phyloP scores from a whole-genome alignment of 2,329 filamentous ascomycete species.

The Talaromyces pinophilus region DNA sequence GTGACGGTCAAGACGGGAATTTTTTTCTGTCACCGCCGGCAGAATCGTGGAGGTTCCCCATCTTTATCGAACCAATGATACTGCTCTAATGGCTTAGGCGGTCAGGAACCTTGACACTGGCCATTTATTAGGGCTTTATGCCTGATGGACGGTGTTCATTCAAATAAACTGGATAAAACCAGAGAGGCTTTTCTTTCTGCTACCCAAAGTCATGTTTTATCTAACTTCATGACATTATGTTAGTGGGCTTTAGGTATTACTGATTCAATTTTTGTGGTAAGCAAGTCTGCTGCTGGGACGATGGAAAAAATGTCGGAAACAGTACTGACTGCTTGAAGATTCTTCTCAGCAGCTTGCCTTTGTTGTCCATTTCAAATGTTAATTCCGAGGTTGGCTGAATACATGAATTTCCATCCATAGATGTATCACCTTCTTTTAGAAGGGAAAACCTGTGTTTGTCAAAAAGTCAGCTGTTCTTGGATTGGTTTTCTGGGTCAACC shows the following conservation, averaged over 20 bases:
- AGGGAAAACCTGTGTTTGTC: no score
- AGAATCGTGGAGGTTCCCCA: background rate
- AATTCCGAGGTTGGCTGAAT: background rate
- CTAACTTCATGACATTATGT: background rate
- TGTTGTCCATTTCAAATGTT: background rate
- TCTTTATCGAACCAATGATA: background rate
- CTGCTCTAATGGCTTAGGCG: background rate
- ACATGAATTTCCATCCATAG: no score
- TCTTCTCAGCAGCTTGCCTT: background rate
- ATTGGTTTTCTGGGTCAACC: no score
- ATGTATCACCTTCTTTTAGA: no score
- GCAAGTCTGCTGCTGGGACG: background rate
- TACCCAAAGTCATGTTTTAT: background rate
- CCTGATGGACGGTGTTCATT: background rate
- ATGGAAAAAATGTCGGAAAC: background rate
- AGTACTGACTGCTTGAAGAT: background rate
- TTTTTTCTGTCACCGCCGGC: slow-evolving; percentile 16
- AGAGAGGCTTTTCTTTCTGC: background rate
- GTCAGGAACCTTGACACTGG: background rate
- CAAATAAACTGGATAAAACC: background rate
- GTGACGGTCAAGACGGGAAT: slow-evolving; percentile 3
- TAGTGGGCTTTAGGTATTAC: background rate
- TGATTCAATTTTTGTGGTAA: background rate
- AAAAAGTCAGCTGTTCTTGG: no score
- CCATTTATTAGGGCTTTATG: background rate